Evolutionary conservation across 1,284 basidiomycete genomes (phyloP).

Genomic region (Ceratobasidium sp.): DNA sequence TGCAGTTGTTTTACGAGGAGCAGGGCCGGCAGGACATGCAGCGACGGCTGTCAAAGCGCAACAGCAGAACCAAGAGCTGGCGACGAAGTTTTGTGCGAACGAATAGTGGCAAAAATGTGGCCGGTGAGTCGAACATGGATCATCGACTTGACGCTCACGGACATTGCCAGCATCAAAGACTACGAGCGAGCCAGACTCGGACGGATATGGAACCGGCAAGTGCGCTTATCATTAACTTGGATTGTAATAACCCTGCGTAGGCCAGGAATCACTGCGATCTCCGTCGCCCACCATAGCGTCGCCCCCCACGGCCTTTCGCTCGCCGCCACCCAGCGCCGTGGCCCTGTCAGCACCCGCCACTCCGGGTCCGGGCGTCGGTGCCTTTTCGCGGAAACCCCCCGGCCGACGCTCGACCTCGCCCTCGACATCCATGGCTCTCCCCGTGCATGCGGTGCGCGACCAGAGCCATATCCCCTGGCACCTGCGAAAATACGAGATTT

Average conservation of each 20-base stretch:
- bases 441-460: constrained; percentile 22
- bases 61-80: constrained; percentile 25
- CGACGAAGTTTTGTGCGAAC: constrained; percentile 9
- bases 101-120: constrained; percentile 5
- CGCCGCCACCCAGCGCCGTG: constrained; percentile 19
- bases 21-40: constrained; percentile 29
- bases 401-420: constrained; percentile 5
- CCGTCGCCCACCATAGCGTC: neutral
- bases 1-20: constrained; percentile 30
- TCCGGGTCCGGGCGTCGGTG: constrained; percentile 9
- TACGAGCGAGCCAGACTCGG: constrained; percentile 24
- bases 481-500: constrained; percentile 28
- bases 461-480: constrained; percentile 29
- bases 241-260: constrained; percentile 10
- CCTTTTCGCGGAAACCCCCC: constrained; percentile 26
- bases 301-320: constrained; percentile 9
- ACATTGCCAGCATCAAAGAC: neutral
- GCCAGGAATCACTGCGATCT: too few relatives aligned
- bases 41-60: constrained; percentile 13
- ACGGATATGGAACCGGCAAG: constrained; percentile 22
- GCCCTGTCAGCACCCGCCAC: too few relatives aligned
- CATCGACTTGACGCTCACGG: neutral
- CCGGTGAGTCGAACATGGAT: neutral
- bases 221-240: neutral
- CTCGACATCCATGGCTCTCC: neutral